These are phyloP conservation scores for Penicillium crustosum DNA, from an alignment of 2,329 filamentous ascomycete species.

Conservation along the genomic window DNA sequence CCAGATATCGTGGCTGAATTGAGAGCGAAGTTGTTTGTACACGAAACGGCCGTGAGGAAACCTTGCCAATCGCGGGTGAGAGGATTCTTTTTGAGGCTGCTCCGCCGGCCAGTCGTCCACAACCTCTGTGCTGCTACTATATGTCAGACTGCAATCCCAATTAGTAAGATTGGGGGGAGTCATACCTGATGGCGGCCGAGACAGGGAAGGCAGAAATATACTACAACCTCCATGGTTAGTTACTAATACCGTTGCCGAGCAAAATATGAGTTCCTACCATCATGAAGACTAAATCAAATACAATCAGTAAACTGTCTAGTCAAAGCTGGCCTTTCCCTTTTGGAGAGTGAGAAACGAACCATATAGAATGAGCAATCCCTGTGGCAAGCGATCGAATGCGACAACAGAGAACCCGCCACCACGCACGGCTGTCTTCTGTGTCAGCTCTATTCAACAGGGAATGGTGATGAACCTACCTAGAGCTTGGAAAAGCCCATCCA, in stretches of 20 bases:
- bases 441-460: background rate
- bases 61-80: background rate
- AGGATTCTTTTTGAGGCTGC: background rate
- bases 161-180: background rate
- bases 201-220: background rate
- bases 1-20: background rate
- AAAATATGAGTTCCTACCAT: background rate
- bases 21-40: background rate
- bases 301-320: background rate
- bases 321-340: background rate
- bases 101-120: background rate
- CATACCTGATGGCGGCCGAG: background rate
- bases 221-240: background rate
- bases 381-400: background rate
- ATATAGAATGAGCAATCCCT: background rate
- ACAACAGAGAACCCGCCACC: background rate
- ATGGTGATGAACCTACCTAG: background rate
- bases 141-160: background rate
- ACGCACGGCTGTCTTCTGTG: background rate
- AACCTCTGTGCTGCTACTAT: background rate
- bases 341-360: background rate
- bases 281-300: background rate
- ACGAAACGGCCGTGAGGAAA: background rate
- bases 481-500: background rate
- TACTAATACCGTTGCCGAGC: background rate